A percentile compares a stretch with the other conserved stretches of the same genome.
These are phyloP conservation scores for Lenzites betulinus DNA, from an alignment of 768 basidiomycete genomes.

Conservation along the genomic window DNA sequence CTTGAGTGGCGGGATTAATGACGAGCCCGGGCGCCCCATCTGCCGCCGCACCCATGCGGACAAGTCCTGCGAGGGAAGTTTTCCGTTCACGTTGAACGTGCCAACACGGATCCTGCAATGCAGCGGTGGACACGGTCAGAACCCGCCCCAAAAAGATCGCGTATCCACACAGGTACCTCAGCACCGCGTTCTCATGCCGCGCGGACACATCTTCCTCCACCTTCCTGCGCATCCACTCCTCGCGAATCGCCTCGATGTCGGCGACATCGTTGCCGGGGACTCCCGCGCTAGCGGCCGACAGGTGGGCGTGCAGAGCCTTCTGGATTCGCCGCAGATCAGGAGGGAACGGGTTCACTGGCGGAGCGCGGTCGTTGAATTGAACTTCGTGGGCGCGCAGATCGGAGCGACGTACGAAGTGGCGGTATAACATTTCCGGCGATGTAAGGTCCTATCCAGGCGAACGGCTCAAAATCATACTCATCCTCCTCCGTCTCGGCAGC, in stretches of 20 bases:
- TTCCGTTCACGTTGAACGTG: slow-evolving; percentile 86
- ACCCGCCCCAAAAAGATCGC: background rate
- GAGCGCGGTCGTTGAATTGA: background rate
- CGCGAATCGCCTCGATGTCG: slow-evolving; percentile 60
- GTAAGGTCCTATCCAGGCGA: slow-evolving; percentile 49
- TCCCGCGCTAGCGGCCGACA: slow-evolving; percentile 67
- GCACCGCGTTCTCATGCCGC: slow-evolving; percentile 4
- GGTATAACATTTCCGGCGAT: slow-evolving; percentile 11
- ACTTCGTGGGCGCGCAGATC: background rate
- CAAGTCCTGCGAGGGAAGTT: slow-evolving; percentile 70
- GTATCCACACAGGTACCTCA: slow-evolving; percentile 12
- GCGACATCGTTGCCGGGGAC: slow-evolving; percentile 57
- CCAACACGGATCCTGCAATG: slow-evolving; percentile 62
- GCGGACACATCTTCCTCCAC: slow-evolving; percentile 36
- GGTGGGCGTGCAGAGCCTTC: slow-evolving; percentile 50
- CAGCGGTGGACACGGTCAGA: slow-evolving; percentile 5
- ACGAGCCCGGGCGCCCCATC: background rate
- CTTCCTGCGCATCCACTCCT: slow-evolving; percentile 60
- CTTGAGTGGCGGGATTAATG: slow-evolving; percentile 28
- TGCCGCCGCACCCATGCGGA: slow-evolving; percentile 58
- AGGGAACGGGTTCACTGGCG: slow-evolving; percentile 44
- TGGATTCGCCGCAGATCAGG: slow-evolving; percentile 57
- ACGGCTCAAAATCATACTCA: slow-evolving; percentile 34
- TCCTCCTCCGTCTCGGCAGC: slow-evolving; percentile 3
- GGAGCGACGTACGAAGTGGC: slow-evolving; percentile 6